phyloP scores from a whole-genome alignment of 2,329 filamentous ascomycete genomes.

The Epichloe hybrida region DNA sequence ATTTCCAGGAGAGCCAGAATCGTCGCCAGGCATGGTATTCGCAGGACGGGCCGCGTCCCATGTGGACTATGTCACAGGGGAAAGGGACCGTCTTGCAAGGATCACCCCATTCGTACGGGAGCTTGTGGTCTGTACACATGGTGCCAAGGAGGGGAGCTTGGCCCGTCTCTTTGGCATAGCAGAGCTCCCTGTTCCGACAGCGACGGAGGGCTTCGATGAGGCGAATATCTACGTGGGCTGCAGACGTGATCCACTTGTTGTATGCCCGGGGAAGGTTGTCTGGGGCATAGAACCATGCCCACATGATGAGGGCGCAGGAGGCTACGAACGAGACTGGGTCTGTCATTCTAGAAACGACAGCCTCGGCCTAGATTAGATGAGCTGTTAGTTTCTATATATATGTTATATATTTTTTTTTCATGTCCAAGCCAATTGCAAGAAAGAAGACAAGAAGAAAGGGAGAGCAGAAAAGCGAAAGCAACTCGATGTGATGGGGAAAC shows the following conservation, averaged over 20 bases:
- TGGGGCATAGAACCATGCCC: slow-evolving; percentile 73
- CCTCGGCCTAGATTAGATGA: slow-evolving; percentile 14
- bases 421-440: neutral
- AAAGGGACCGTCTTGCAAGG: slow-evolving; percentile 56
- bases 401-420: too few relatives aligned
- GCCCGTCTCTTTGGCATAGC: slow-evolving; percentile 62
- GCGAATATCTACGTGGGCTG: slow-evolving; percentile 60
- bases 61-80: slow-evolving; percentile 74
- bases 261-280: slow-evolving; percentile 58
- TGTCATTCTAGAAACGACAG: slow-evolving; percentile 25
- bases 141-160: slow-evolving; percentile 53
- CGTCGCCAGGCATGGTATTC: slow-evolving; percentile 59
- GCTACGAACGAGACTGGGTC: slow-evolving; percentile 59
- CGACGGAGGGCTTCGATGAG: slow-evolving; percentile 62
- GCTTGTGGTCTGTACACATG: slow-evolving; percentile 59
- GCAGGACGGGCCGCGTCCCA: slow-evolving; percentile 60
- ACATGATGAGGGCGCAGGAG: slow-evolving; percentile 70
- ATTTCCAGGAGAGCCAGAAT: slow-evolving; percentile 55
- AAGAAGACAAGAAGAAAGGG: neutral
- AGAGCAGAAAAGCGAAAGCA: neutral
- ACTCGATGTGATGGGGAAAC: neutral
- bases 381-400: neutral
- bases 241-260: slow-evolving; percentile 68
- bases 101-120: slow-evolving; percentile 60
- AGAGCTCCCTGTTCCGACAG: slow-evolving; percentile 46